These are phyloP conservation scores for Debaryomycetaceae sp. DNA, from an alignment of 1,139 yeast species.

Conservation along the genomic window DNA sequence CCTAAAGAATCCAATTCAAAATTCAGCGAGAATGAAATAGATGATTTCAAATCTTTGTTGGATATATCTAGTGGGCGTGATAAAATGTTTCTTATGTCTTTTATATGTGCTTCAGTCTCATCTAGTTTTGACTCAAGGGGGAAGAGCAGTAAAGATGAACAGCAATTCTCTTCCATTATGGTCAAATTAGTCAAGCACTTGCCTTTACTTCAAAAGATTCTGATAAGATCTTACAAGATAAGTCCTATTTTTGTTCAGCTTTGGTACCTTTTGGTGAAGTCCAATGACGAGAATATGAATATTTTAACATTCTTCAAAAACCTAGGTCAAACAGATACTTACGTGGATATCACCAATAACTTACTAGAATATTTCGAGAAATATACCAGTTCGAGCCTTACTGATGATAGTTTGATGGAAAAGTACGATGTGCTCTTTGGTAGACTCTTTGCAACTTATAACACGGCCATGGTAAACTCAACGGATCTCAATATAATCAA, in stretches of 20 bases:
- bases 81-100: constrained; percentile 18
- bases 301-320: constrained; percentile 21
- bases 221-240: constrained; percentile 17
- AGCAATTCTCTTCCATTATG: constrained; percentile 16
- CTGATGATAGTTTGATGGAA: constrained; percentile 16
- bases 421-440: constrained; percentile 8
- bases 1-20: constrained; percentile 9
- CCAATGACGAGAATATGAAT: constrained; percentile 13
- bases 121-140: constrained; percentile 15
- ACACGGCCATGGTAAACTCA: constrained; percentile 2
- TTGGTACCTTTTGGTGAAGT: constrained; percentile 26
- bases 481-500: constrained; percentile 12
- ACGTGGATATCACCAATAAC: constrained; percentile 21
- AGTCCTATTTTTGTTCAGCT: constrained; percentile 23
- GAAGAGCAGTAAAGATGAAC: constrained; percentile 13
- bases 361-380: constrained; percentile 24
- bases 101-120: constrained; percentile 26
- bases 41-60: constrained; percentile 19
- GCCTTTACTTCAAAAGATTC: constrained; percentile 18
- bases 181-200: constrained; percentile 21
- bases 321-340: constrained; percentile 22
- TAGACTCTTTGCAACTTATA: constrained; percentile 7
- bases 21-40: constrained; percentile 15
- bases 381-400: constrained; percentile 11
- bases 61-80: constrained; percentile 19